phyloP scores from a whole-genome alignment of 305 asterid species.

The Rubia peregrina region DNA sequence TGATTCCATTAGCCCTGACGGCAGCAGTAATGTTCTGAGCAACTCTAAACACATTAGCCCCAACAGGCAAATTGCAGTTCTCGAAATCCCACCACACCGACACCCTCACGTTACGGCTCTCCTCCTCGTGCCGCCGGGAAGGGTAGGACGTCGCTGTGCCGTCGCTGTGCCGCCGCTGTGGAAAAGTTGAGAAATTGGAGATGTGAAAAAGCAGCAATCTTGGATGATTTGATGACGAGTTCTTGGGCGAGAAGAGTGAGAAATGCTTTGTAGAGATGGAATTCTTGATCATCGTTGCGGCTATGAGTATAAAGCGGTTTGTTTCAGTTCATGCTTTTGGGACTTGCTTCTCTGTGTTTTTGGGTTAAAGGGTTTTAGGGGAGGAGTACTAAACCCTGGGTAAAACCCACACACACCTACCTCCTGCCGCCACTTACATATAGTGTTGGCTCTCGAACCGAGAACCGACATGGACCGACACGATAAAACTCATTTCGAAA shows the following conservation, averaged over 20 bases:
- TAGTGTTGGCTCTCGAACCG: neutral
- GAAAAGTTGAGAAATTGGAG: slow-evolving; percentile 29
- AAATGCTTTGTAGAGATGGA: slow-evolving; percentile 23
- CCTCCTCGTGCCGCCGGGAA: slow-evolving; percentile 60
- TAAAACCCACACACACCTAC: neutral
- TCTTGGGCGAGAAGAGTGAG: slow-evolving; percentile 18
- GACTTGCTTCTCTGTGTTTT: neutral
- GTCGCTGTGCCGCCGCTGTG: slow-evolving; percentile 11
- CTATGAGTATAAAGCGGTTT: neutral
- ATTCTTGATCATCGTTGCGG: slow-evolving; percentile 31
- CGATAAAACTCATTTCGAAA: too few species aligned
- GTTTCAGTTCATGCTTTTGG: neutral
- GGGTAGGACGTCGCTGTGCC: slow-evolving; percentile 13
- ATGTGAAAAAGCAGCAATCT: slow-evolving; percentile 13
- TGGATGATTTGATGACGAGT: slow-evolving; percentile 4
- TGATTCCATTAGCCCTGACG: slow-evolving; percentile 71
- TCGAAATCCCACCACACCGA: slow-evolving; percentile 99
- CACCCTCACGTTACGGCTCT: slow-evolving; percentile 63
- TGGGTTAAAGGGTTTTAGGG: slow-evolving; percentile 20
- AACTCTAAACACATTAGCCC: slow-evolving; percentile 53
- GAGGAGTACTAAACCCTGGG: slow-evolving; percentile 1
- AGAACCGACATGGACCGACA: too few species aligned
- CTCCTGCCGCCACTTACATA: neutral
- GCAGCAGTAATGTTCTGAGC: slow-evolving; percentile 62
- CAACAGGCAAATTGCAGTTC: slow-evolving; percentile 57